phyloP scores from a whole-genome alignment of 257 asterid genomes.

The Paraleonurus japonicus region DNA sequence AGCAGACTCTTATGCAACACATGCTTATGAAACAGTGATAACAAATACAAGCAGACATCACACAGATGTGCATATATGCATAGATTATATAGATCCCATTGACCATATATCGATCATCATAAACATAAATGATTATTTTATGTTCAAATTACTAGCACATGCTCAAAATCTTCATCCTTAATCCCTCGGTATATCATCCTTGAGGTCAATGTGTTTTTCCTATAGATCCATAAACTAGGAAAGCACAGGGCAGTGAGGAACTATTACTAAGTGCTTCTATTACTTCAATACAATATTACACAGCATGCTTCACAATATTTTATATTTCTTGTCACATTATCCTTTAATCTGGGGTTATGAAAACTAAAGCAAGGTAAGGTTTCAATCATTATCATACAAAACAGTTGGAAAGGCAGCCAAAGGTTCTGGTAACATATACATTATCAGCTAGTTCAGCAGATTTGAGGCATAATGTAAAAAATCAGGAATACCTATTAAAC shows the following conservation, averaged over 20 bases:
- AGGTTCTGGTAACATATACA: neutral
- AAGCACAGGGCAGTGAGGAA: neutral
- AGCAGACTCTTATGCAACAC: conserved; percentile 1
- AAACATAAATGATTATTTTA: neutral
- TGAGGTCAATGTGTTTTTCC: neutral
- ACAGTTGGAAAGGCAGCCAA: conserved; percentile 12
- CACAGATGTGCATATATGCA: neutral
- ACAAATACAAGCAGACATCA: conserved; percentile 5
- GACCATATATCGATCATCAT: neutral
- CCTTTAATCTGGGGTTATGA: neutral
- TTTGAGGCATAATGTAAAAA: neutral
- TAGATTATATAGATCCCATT: neutral
- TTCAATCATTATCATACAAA: neutral
- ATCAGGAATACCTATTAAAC: neutral
- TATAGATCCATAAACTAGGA: neutral
- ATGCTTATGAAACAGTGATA: neutral
- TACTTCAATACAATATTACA: neutral
- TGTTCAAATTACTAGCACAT: conserved; percentile 2
- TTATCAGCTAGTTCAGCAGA: neutral
- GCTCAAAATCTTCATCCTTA: conserved; percentile 5
- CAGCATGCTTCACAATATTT: neutral
- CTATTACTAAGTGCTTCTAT: neutral
- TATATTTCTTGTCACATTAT: neutral
- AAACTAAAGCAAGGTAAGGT: neutral
- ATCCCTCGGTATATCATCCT: neutral